Evolutionary conservation across 805 yeast genomes (phyloP).

Genomic region (Yarrowia deformans): DNA sequence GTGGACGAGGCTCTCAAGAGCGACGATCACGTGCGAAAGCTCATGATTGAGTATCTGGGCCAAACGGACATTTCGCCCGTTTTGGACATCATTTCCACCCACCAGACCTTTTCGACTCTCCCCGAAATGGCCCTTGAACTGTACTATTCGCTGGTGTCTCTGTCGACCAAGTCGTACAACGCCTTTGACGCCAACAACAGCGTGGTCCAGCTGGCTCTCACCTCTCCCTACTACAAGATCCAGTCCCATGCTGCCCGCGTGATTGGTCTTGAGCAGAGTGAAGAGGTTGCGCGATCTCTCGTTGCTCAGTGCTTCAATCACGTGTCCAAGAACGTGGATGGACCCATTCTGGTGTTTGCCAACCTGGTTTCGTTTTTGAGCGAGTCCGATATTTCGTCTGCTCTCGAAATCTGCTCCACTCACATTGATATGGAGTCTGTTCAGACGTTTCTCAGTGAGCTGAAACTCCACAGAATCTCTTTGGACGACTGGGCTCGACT

Average conservation of each 20-base stretch:
- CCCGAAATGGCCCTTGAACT: conserved; percentile 18
- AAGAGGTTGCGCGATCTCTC: not conserved
- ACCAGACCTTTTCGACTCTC: not conserved
- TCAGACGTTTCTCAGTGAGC: conserved; percentile 4
- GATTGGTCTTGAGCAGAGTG: conserved; percentile 26
- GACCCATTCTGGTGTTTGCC: conserved; percentile 21
- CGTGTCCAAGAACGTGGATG: conserved; percentile 20
- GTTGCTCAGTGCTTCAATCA: conserved; percentile 5
- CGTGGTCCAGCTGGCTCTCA: conserved; percentile 16
- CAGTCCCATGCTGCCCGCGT: conserved; percentile 21
- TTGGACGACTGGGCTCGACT: conserved; percentile 10
- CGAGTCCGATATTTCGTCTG: not conserved
- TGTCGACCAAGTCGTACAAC: conserved; percentile 23
- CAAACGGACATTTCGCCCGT: conserved; percentile 40
- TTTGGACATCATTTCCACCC: conserved; percentile 51
- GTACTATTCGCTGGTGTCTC: conserved; percentile 28
- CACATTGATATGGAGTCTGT: conserved; percentile 21
- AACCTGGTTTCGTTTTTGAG: conserved; percentile 1
- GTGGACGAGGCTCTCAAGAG: conserved; percentile 71
- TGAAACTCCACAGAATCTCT: conserved; percentile 22
- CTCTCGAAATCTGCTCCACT: conserved; percentile 10
- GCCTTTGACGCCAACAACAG: conserved; percentile 27
- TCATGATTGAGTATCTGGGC: conserved; percentile 46
- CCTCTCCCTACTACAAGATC: conserved; percentile 29
- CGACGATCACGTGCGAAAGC: conserved; percentile 60